Conservation (phyloP, 768 basidiomycete genomes). For the Lepiota subincarnata region DNA sequence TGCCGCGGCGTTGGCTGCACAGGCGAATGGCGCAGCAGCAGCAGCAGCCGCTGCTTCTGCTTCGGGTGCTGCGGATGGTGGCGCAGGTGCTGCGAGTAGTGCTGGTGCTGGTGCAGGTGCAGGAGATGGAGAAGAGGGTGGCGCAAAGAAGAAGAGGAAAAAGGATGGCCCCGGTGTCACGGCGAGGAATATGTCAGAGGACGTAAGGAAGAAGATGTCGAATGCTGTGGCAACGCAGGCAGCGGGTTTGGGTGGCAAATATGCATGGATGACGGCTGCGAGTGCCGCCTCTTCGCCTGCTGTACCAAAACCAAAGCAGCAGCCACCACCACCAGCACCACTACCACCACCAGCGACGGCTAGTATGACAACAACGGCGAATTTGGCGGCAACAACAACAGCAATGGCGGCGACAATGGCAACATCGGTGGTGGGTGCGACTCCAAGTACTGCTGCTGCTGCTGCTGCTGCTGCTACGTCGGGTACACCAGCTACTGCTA, state of each 20-base stretch:
- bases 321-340: too few species aligned
- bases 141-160: slow-evolving; percentile 76
- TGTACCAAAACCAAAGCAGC: slow-evolving; percentile 17
- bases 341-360: slow-evolving; percentile 27
- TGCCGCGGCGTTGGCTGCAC: slow-evolving; percentile 57
- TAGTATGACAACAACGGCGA: slow-evolving; percentile 27
- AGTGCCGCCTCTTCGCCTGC: slow-evolving; percentile 39
- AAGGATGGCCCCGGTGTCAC: slow-evolving; percentile 82
- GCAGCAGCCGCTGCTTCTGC: too few species aligned
- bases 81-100: slow-evolving; percentile 23
- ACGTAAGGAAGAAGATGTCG: slow-evolving; percentile 87
- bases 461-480: slow-evolving; percentile 24
- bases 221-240: slow-evolving; percentile 87
- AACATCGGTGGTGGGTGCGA: slow-evolving; percentile 16
- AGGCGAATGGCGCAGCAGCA: slow-evolving; percentile 47
- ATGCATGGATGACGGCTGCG: slow-evolving; percentile 83
- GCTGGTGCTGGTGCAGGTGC: slow-evolving; percentile 1
- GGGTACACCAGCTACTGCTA: slow-evolving; percentile 22
- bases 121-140: slow-evolving; percentile 31
- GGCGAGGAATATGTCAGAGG: slow-evolving; percentile 87
- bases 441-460: slow-evolving; percentile 23
- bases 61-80: slow-evolving; percentile 25
- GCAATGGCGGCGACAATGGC: slow-evolving; percentile 17
- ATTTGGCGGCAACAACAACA: slow-evolving; percentile 18
- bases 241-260: slow-evolving; percentile 79